A percentile compares a stretch with the other conserved stretches of the same genome.
Conservation (phyloP, 352 stramenopile genomes). For the Peronospora tabacina region DNA sequence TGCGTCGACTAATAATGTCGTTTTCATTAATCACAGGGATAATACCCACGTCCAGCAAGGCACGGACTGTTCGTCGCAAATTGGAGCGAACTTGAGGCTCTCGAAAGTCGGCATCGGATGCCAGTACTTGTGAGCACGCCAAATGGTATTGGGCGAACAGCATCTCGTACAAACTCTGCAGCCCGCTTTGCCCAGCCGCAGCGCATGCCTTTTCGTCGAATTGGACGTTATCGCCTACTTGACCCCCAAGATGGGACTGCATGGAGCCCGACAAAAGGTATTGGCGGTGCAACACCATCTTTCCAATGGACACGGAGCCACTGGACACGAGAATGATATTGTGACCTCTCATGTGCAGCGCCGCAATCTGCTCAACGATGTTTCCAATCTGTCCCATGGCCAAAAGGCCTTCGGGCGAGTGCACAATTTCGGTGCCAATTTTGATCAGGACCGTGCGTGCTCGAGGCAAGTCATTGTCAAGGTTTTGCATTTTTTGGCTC, state of each 20-base stretch:
- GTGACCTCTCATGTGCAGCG: constrained; percentile 74
- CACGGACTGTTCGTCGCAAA: constrained; percentile 51
- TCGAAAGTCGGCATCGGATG: constrained; percentile 72
- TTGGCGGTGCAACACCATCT: constrained; percentile 74
- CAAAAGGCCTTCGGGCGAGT: constrained; percentile 64
- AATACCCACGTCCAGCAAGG: constrained; percentile 72
- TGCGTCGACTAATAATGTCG: constrained; percentile 68
- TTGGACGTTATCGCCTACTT: constrained; percentile 40
- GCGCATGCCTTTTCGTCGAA: constrained; percentile 73
- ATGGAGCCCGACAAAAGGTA: constrained; percentile 80
- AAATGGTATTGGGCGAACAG: constrained; percentile 82
- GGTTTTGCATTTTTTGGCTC: constrained; percentile 14
- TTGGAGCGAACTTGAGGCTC: constrained; percentile 55
- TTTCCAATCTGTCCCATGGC: constrained; percentile 80
- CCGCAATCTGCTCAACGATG: constrained; percentile 81
- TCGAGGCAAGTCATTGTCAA: constrained; percentile 42
- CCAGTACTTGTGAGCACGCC: constrained; percentile 72
- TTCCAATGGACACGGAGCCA: constrained; percentile 69
- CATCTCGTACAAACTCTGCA: constrained; percentile 84
- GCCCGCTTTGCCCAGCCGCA: constrained; percentile 60
- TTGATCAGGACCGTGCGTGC: constrained; percentile 76
- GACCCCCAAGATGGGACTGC: constrained; percentile 68
- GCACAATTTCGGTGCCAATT: constrained; percentile 81
- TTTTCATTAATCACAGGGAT: constrained; percentile 86
- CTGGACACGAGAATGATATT: constrained; percentile 81